Base-by-base conservation (phyloP, 2,329 filamentous ascomycete genomes). In the Malbranchea zuffiana region DNA sequence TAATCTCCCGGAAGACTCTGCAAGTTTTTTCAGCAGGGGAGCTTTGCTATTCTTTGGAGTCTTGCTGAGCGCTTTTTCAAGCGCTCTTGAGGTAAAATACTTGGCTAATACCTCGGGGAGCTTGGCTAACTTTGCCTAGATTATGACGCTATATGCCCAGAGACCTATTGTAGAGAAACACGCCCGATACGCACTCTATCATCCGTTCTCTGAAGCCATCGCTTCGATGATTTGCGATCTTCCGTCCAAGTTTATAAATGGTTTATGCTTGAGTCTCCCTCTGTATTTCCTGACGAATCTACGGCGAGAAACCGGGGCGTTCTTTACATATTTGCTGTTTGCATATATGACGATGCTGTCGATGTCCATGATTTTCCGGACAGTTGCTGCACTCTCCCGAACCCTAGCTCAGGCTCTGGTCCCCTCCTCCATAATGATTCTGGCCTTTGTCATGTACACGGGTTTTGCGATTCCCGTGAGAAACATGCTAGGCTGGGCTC, bases 121-220 rank as follows among this genome's bases (percentile, higher is more conserved):
- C 0, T 43, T 46, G 51, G 52, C 29, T 6, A 11, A 8, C 2
- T 7, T n/a, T 44, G 39, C n/a, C 0, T 42, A 78, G 68, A 90
- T 94, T 55, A 60, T 92, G 18, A 86, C 82, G 0, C 69, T 94
- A 4, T 95, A 90, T 53, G 75, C 82, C 2, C 85, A 94, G 72
- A 80, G 87, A 23, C 81, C 83, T 1, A 93, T 94, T 50, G 83
- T 95, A 41, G 85, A 94, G 54, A 94, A 94, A 56, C 87, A 95
- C 49, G 64, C 71, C 39, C 76, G 81, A 42, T 94, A 93, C 55
- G 85, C 86, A 15, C 69, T 94, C 11, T 93, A 94, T 51, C 87
- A 93, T 51, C 84, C 87, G 0, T 86, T 81, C 4, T 80, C 85
- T 8, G 85, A 95, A 67, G 83, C 85, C 11, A 71, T 85, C 41